phyloP scores from a whole-genome alignment of 139 green algal species.

The Auxenochlorella pyrenoidosa region DNA sequence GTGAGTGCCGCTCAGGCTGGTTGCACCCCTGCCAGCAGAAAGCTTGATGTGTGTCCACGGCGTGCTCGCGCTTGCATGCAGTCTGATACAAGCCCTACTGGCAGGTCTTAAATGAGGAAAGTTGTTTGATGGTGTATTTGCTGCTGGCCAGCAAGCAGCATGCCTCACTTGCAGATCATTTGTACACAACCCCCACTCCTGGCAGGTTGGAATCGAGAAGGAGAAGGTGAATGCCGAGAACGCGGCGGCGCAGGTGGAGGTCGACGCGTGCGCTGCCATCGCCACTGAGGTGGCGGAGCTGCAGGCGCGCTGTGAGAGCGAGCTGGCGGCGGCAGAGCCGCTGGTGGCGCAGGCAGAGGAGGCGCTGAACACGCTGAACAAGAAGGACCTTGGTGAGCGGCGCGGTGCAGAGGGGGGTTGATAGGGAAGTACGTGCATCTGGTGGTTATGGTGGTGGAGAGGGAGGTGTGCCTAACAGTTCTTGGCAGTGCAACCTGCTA shows the following conservation, averaged over 20 bases:
- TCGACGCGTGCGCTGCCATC: constrained; percentile 85
- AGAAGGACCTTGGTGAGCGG: constrained; percentile 73
- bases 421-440: background rate
- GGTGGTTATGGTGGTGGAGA: background rate
- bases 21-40: too few species aligned
- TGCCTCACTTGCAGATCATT: background rate
- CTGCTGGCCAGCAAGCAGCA: too few species aligned
- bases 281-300: constrained; percentile 83
- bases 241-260: constrained; percentile 81
- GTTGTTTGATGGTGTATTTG: too few species aligned
- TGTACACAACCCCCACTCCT: background rate
- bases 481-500: too few species aligned
- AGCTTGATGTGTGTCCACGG: too few species aligned
- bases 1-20: constrained; percentile 36
- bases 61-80: background rate
- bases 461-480: background rate
- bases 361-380: constrained; percentile 91
- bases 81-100: background rate
- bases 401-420: too few species aligned
- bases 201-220: constrained; percentile 82
- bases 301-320: constrained; percentile 79
- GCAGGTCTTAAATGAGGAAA: too few species aligned
- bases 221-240: constrained; percentile 91
- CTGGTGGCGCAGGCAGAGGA: constrained; percentile 84
- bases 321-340: constrained; percentile 88